Percentiles rank a stretch among this genome's conserved stretches.
Evolutionary conservation across 257 asterid genomes (phyloP).

Genomic region (Primulina eburnea): DNA sequence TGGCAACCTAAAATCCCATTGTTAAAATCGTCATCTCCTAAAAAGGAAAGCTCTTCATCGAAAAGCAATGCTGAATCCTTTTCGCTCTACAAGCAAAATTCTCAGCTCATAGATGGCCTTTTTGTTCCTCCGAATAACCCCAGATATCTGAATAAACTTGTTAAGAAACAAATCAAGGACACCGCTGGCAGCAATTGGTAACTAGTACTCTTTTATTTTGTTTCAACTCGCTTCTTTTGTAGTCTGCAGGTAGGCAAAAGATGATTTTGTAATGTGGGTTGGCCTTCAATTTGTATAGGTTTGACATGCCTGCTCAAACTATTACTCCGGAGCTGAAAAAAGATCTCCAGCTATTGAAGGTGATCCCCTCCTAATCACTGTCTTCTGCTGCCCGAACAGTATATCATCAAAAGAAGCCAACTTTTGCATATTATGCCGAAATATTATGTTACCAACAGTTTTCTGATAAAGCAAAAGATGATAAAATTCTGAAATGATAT

Average conservation of each 20-base stretch:
- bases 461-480: background rate
- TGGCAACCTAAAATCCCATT: conserved; percentile 69
- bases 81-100: conserved; percentile 40
- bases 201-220: background rate
- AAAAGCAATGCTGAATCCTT: conserved; percentile 18
- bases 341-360: conserved; percentile 85
- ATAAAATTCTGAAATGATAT: background rate
- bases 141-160: conserved; percentile 55
- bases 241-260: background rate
- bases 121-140: conserved; percentile 85
- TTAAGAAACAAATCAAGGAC: conserved; percentile 69
- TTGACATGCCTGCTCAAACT: conserved; percentile 90
- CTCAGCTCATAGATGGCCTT: conserved; percentile 78
- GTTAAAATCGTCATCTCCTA: conserved; percentile 27
- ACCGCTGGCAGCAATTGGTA: conserved; percentile 91
- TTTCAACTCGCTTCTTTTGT: background rate
- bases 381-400: background rate
- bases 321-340: conserved; percentile 81
- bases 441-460: background rate
- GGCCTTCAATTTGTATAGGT: conserved; percentile 43
- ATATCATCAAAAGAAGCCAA: no score
- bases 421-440: background rate
- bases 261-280: conserved; percentile 12
- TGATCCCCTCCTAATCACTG: conserved; percentile 11
- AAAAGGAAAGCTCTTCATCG: conserved; percentile 9